Base-by-base conservation (phyloP, 2,329 filamentous ascomycete species). In the Fusarium euwallaceae region DNA sequence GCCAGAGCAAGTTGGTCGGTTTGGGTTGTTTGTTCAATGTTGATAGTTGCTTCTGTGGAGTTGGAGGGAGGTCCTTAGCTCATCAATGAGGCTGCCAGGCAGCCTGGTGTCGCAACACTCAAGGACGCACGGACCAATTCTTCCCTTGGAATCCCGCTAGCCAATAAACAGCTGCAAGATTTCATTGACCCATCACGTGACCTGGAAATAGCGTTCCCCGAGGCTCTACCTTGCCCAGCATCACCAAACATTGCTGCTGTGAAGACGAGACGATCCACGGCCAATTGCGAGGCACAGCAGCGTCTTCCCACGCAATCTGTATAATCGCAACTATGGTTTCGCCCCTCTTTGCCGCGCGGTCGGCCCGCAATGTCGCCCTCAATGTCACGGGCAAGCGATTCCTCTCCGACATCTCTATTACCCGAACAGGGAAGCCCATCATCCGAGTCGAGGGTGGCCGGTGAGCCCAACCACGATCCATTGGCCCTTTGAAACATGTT, bases 401-500 rank as follows among this genome's bases (percentile, higher is more conserved):
- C 73, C 80, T 92, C 77, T 94, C 95, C 82, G 97, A 99, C 87
- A 90, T 99, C 81, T 88, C 94, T 80, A 98, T 99, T 82, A 97
- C 96, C 72, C 91, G 97, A 80, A 99, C 97, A 68, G 97, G 97
- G 84, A 98, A 98, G 88, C 96, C 97, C 72, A 95, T 98, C 80
- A 87, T 98, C 81, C 93, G 95, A 81, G 88, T 93, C 67, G 92
- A 95, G 82, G 96, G 96, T 86, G 97, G 97, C 88, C 92, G 96
- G 94, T 97, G 86, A 86, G 91, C 83, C 58, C 34, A 69, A 27
- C 20, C 39, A 61, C 16, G 59, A 20, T 66, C 78, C 77, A 80
- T 82, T 76, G 74, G 36, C n/a, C 34, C 11, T 17, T 20, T 67
- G 20, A 39, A 78, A 37, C 72, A 56, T 37, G 37, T 48, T 51